Percentiles rank a stretch among this genome's conserved stretches.
Evolutionary conservation across 73 alveolate species (phyloP).

Genomic region (Tetrahymena elliotti): DNA sequence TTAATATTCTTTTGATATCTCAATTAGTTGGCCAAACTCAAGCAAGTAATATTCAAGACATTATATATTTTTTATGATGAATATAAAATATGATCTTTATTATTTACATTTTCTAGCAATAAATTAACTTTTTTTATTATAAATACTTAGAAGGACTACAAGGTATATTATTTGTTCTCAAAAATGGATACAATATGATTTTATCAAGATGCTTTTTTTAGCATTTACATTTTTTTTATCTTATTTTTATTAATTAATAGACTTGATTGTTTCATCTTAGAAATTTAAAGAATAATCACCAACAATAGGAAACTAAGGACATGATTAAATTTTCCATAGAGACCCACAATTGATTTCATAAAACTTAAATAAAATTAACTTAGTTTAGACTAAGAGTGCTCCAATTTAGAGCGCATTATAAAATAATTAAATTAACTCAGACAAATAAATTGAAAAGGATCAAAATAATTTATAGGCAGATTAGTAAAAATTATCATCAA

Average conservation of each 20-base stretch:
- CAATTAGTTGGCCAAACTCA: neutral
- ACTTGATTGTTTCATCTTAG: neutral
- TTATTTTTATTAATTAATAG: neutral
- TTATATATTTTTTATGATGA: neutral
- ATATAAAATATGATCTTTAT: neutral
- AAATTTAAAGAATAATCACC: neutral
- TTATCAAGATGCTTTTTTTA: neutral
- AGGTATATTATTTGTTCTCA: neutral
- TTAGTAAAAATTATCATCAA: neutral
- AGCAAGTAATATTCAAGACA: neutral
- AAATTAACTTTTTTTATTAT: neutral
- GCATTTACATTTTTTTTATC: neutral
- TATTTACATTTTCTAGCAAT: neutral
- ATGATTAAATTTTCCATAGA: neutral
- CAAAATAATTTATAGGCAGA: neutral
- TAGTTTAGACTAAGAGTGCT: neutral
- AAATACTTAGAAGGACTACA: neutral
- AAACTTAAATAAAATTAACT: neutral
- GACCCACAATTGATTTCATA: neutral
- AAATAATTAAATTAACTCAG: neutral
- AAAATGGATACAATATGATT: neutral
- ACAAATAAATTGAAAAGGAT: too few relatives aligned
- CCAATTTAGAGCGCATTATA: neutral
- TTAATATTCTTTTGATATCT: neutral
- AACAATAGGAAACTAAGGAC: neutral